Evolutionary conservation across 2,329 filamentous ascomycete genomes (phyloP).

Genomic region (Trichophyton schoenleinii): DNA sequence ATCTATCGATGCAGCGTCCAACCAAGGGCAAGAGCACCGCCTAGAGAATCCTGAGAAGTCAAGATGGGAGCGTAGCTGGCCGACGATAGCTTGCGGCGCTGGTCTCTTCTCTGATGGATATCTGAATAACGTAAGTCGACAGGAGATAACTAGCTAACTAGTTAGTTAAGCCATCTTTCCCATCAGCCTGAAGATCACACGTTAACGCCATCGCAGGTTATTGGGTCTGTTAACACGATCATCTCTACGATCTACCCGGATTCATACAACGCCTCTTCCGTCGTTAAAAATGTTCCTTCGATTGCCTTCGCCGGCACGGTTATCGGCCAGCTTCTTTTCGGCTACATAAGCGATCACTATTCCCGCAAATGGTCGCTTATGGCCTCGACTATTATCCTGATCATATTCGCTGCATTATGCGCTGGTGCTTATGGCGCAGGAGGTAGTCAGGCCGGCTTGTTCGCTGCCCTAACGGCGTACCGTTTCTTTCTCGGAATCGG

Average conservation of each 20-base stretch:
- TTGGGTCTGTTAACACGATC: slow-evolving; percentile 74
- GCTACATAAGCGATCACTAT: slow-evolving; percentile 56
- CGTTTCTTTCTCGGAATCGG: slow-evolving; percentile 71
- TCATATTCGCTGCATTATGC: slow-evolving; percentile 69
- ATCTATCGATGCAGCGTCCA: background rate
- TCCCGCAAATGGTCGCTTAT: slow-evolving; percentile 73
- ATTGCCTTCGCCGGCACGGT: slow-evolving; percentile 49
- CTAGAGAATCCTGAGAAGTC: slow-evolving; percentile 19
- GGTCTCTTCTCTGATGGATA: slow-evolving; percentile 89
- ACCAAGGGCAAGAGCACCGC: background rate
- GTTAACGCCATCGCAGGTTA: slow-evolving; percentile 43
- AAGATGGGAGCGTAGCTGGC: slow-evolving; percentile 48
- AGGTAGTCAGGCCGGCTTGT: slow-evolving; percentile 56
- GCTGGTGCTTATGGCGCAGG: slow-evolving; percentile 64
- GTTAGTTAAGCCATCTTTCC: too few relatives aligned
- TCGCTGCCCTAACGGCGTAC: slow-evolving; percentile 68
- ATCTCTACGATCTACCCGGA: slow-evolving; percentile 55
- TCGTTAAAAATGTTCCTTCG: slow-evolving; percentile 61
- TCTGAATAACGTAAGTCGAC: slow-evolving; percentile 59
- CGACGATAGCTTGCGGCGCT: slow-evolving; percentile 76
- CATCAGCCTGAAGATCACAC: background rate
- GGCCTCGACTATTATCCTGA: slow-evolving; percentile 67
- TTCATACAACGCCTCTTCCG: slow-evolving; percentile 55
- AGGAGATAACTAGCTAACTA: background rate
- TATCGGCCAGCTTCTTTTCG: slow-evolving; percentile 22